Evolutionary conservation across 768 basidiomycete species (phyloP), one percentile per base, ranked within the genome.

Genomic region (Rhizopogon sp.): DNA sequence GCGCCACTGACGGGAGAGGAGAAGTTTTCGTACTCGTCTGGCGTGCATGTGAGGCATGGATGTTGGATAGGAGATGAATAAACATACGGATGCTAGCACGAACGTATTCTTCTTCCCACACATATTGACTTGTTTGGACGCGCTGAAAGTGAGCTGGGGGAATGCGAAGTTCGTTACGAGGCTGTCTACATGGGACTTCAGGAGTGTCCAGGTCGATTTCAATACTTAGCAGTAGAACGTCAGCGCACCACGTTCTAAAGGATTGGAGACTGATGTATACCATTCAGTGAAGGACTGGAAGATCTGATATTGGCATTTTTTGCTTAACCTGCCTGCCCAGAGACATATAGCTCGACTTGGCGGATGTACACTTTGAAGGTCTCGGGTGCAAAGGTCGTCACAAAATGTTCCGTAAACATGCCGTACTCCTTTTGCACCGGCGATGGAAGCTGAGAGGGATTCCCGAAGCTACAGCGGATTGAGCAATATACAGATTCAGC

Each of bases 281-380:
- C 93, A 95, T 65, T 93, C 90, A 6, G 85, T 88, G 64, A 95
- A 85, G 76, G 92, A 95, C 51, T 80, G 78, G 69, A 94, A 85
- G 43, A 93, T 83, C 52, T 89, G 85, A 66, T 88, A 90, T 65
- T 89, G 86, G 66, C 85, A 88, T 64, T 92, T 92, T 69, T 83
- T 88, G 16, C 84, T 87, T 39, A 94, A 70, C 90, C 90, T 14
- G 79, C 78, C 62, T 87, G 83, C 46, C 82, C 79, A 13, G 81
- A 79, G n/a, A 90, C 83, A 63, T 74, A 90, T 3, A 90, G 74
- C 54, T 92, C 84, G 45, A 72, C 71, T 53, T 80, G 78, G 5
- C 74, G 77, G 22, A 94, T 76, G 65, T 93, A 94, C 28, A 83
- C 82, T 65, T 82, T 89, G 64, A 94, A 75, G 57, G 94, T 93